A percentile compares a stretch with the other conserved stretches of the same genome.
These are phyloP conservation scores for Colletotrichum tanaceti DNA, from an alignment of 2,329 filamentous ascomycete genomes.

Conservation along the genomic window DNA sequence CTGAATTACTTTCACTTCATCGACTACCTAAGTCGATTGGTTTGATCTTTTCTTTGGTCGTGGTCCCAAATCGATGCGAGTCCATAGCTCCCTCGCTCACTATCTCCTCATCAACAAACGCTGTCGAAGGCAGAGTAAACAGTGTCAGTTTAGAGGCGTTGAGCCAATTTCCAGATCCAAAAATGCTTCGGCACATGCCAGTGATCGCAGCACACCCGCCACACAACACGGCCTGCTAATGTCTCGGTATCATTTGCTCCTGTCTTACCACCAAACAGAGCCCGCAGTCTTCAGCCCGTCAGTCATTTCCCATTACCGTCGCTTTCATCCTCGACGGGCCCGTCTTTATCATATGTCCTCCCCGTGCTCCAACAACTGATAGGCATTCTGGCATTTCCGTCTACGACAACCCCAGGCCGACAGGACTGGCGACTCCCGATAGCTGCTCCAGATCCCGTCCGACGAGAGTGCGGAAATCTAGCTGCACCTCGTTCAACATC, in stretches of 20 bases:
- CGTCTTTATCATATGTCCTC: background rate
- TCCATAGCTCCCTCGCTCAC: background rate
- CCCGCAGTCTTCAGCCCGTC: background rate
- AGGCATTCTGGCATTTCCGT: background rate
- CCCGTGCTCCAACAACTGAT: background rate
- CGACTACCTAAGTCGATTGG: background rate
- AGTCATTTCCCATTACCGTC: conserved; percentile 6
- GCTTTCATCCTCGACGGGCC: background rate
- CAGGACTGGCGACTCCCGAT: conserved; percentile 46
- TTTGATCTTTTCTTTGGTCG: background rate
- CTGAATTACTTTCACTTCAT: background rate
- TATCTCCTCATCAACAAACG: conserved; percentile 23
- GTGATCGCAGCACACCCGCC: conserved; percentile 7
- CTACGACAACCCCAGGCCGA: conserved; percentile 57
- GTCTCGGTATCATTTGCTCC: conserved; percentile 22
- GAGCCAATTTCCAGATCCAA: conserved; percentile 18
- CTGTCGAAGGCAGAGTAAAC: conserved; percentile 32
- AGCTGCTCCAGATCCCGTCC: conserved; percentile 64
- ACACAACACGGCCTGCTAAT: conserved; percentile 1
- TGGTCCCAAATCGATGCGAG: background rate
- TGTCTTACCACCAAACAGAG: conserved; percentile 1
- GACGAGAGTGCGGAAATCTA: conserved; percentile 89
- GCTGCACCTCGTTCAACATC: conserved; percentile 83
- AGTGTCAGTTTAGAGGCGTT: conserved; percentile 3
- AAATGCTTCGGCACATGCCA: conserved; percentile 22